These are phyloP conservation scores for Fomitopsis serialis DNA, from an alignment of 768 basidiomycete genomes.

Conservation along the genomic window DNA sequence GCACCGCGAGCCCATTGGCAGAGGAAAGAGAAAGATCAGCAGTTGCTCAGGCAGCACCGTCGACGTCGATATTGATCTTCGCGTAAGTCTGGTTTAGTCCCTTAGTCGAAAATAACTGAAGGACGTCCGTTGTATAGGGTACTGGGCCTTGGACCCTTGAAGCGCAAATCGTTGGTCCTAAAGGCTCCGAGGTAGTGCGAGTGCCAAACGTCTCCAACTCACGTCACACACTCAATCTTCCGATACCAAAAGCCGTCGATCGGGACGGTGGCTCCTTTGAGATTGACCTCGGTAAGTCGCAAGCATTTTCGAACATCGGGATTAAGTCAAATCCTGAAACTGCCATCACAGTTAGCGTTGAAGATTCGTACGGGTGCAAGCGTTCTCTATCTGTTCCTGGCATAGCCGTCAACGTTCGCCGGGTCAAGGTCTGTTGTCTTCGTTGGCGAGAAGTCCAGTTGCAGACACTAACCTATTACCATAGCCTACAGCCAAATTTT, in stretches of 20 bases:
- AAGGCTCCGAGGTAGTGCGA: conserved; percentile 52
- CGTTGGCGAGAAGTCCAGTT: background rate
- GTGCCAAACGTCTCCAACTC: conserved; percentile 51
- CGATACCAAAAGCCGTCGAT: conserved; percentile 63
- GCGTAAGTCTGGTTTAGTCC: conserved; percentile 37
- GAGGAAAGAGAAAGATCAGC: conserved; percentile 52
- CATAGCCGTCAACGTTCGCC: conserved; percentile 77
- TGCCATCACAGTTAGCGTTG: conserved; percentile 72
- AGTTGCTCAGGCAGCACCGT: conserved; percentile 79
- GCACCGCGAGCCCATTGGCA: conserved; percentile 31
- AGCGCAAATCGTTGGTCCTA: conserved; percentile 73
- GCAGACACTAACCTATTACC: background rate
- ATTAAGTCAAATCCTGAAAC: too few species aligned
- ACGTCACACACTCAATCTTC: conserved; percentile 52
- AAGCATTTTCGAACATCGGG: background rate
- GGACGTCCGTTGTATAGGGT: conserved; percentile 44
- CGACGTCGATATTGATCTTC: conserved; percentile 74
- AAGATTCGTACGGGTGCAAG: conserved; percentile 86
- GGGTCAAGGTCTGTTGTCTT: conserved; percentile 55
- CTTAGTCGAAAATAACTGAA: background rate
- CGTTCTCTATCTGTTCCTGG: conserved; percentile 71
- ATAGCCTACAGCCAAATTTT: conserved; percentile 89
- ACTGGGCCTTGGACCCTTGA: conserved; percentile 88
- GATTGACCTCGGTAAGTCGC: conserved; percentile 61
- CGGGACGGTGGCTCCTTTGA: conserved; percentile 72